Evolutionary conservation across 192 early-diverging fungal species (phyloP), one percentile per base, ranked within the genome.

Genomic region (Backusella tuberculispora): DNA sequence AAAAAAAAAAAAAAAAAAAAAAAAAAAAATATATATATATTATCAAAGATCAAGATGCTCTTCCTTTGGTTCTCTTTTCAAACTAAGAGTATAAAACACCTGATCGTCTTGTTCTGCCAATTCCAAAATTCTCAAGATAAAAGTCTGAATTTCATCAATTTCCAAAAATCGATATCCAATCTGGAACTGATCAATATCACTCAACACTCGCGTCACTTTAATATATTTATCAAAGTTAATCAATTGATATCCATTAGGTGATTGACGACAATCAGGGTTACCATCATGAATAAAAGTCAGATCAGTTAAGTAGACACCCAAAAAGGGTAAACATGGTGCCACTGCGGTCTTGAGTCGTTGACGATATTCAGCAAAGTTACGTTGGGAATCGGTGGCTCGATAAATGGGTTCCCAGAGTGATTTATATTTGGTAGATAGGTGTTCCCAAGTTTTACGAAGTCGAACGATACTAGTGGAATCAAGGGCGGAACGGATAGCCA

Each of bases 151-250:
- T 83, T 96, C 93, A 4, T 88, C 86, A 4, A 98, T 92, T 8
- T 86, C 68, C 9, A 85, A 89, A 29, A 73, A 34, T 45, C 43
- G 63, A 40, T 94, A 95, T 42, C 90, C 86, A 10, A 90, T 76
- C 78, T 95, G 93, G 76, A 93, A 95, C 72, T 88, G 87, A 74
- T 89, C 87, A 60, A 95, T 82, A 71, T 95, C 94, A 53, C 82
- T 78, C 64, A 96, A 90, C 9, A 93, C 85, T 6, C 79, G 76
- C 0, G 88, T 83, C 10, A 87, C 77, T 17, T 88, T 87, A 69
- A 89, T 82, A 71, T 90, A 86, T 68, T 96, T 95, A 78, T 92
- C 91, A 83, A 96, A 94, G 78, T 96, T 96, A 77, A 96, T 90
- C 37, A 94, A 84, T 48, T 76, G 24, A 12, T 80, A 63, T n/a